phyloP scores from a whole-genome alignment of 805 yeast species.

The Hanseniaspora lindneri region DNA sequence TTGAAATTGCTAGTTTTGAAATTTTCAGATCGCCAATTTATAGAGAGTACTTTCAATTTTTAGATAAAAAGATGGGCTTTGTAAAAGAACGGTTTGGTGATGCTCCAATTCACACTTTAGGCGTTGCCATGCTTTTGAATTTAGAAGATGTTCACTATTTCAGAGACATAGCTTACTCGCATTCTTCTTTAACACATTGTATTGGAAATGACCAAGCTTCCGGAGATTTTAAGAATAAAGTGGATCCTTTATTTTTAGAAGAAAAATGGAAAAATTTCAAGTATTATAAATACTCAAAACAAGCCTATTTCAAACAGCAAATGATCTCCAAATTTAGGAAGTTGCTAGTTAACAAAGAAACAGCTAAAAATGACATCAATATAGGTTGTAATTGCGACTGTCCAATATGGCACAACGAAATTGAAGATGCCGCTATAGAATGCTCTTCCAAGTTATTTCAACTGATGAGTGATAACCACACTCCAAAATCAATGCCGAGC shows the following conservation, averaged over 20 bases:
- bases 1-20: conserved; percentile 78
- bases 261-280: conserved; percentile 20
- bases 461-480: conserved; percentile 28
- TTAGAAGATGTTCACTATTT: conserved; percentile 72
- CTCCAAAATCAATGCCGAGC: conserved; percentile 20
- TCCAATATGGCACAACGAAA: conserved; percentile 41
- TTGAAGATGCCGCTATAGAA: conserved; percentile 43
- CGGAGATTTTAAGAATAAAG: conserved; percentile 10
- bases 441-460: conserved; percentile 45
- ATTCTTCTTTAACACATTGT: conserved; percentile 72
- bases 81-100: conserved; percentile 95
- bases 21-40: conserved; percentile 57
- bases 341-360: conserved; percentile 11
- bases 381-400: conserved; percentile 84
- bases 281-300: conserved; percentile 38
- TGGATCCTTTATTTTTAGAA: background rate
- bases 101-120: conserved; percentile 87
- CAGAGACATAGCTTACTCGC: conserved; percentile 83
- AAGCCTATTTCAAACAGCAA: conserved; percentile 25
- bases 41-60: conserved; percentile 49
- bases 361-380: conserved; percentile 28
- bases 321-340: background rate
- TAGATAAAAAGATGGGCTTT: conserved; percentile 72
- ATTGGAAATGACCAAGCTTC: conserved; percentile 44
- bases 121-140: conserved; percentile 62